Percentiles rank a stretch among this genome's conserved stretches.
These are phyloP conservation scores for Xylaria hypoxylon DNA, from an alignment of 2,329 filamentous ascomycete species.

Conservation along the genomic window DNA sequence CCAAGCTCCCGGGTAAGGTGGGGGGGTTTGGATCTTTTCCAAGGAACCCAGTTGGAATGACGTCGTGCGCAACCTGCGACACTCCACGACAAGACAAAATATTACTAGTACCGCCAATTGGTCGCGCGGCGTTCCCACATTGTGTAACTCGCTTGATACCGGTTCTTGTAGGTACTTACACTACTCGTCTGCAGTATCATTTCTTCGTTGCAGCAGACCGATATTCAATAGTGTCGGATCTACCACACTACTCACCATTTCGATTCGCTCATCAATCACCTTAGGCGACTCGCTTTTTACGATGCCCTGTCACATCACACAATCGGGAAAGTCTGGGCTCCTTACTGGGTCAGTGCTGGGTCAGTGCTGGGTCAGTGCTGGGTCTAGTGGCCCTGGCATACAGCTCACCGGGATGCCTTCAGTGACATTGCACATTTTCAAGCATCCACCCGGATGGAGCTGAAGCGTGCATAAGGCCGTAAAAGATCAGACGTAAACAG, in stretches of 20 bases:
- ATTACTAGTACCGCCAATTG: not conserved
- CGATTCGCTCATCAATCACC: no score
- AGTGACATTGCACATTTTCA: not conserved
- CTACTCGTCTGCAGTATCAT: no score
- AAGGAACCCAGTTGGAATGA: slow-evolving; percentile 28
- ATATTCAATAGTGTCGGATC: no score
- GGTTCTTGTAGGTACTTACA: no score
- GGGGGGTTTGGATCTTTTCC: slow-evolving; percentile 23
- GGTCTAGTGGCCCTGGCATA: not conserved
- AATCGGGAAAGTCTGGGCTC: not conserved
- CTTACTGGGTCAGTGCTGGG: not conserved
- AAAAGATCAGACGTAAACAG: not conserved
- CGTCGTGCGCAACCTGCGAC: slow-evolving; percentile 24
- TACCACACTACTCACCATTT: no score
- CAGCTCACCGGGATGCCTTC: not conserved
- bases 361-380: no score
- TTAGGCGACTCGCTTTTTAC: no score
- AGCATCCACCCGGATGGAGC: slow-evolving; percentile 2
- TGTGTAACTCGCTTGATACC: no score
- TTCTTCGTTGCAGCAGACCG: no score
- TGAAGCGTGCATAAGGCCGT: slow-evolving; percentile 16
- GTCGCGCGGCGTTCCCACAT: not conserved
- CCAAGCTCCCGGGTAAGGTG: slow-evolving; percentile 14
- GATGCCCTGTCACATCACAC: no score
- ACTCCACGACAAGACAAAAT: slow-evolving; percentile 1